A percentile compares a stretch with the other conserved stretches of the same genome.
Evolutionary conservation across 768 basidiomycete genomes (phyloP).

Genomic region (Favolaschia claudopus): DNA sequence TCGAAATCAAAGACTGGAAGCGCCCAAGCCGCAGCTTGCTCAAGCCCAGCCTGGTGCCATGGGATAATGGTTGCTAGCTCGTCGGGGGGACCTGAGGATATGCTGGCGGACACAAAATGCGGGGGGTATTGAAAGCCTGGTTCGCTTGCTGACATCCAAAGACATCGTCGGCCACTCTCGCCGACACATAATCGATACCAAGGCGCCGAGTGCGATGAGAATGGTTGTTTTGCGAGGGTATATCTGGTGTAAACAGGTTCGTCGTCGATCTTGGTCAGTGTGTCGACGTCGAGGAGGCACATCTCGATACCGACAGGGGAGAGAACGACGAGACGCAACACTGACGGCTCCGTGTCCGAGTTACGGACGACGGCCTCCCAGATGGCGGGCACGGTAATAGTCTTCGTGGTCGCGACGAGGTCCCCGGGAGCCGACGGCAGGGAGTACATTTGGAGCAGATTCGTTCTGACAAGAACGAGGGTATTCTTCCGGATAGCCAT

Average conservation of each 20-base stretch:
- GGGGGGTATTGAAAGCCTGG: background rate
- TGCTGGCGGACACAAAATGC: background rate
- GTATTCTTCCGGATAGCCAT: background rate
- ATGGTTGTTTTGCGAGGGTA: background rate
- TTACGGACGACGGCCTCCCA: slow-evolving; percentile 12
- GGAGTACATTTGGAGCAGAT: slow-evolving; percentile 1
- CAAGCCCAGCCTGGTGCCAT: background rate
- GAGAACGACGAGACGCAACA: background rate
- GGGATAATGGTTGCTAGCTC: background rate
- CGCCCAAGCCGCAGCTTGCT: slow-evolving; percentile 17
- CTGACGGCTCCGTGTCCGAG: background rate
- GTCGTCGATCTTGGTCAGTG: background rate
- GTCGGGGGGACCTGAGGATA: background rate
- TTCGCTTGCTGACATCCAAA: background rate
- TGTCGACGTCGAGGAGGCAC: background rate
- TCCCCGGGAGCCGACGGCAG: background rate
- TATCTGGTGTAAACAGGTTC: background rate
- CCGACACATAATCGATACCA: slow-evolving; percentile 11
- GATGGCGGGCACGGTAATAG: background rate
- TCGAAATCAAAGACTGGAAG: slow-evolving; percentile 15
- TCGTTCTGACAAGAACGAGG: background rate
- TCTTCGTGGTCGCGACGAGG: background rate
- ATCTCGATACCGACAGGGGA: slow-evolving; percentile 1
- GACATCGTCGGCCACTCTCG: background rate
- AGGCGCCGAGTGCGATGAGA: background rate